Evolutionary conservation across 2,329 filamentous ascomycete species (phyloP).

Genomic region (Fusarium temperatum): DNA sequence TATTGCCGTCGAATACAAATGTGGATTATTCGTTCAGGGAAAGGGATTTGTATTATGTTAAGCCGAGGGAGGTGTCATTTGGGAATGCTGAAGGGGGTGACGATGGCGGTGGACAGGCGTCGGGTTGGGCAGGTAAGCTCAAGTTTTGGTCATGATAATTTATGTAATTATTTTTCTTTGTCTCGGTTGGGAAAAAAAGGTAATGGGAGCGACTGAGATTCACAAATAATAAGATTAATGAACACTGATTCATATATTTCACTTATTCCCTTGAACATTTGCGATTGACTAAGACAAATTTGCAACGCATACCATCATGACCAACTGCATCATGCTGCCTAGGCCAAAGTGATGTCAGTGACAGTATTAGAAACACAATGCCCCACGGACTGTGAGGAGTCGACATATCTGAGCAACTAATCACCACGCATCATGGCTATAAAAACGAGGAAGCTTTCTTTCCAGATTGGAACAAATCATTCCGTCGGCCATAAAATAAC

Average conservation of each 20-base stretch:
- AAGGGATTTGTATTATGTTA: constrained; percentile 47
- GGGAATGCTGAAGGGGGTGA: not conserved
- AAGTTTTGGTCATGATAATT: constrained; percentile 18
- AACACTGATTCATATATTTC: not conserved
- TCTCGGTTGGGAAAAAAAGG: not conserved
- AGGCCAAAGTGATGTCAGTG: fast-evolving
- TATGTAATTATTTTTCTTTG: not conserved
- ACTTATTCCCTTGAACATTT: not conserved
- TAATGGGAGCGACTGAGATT: not conserved
- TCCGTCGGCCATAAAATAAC: fast-evolving
- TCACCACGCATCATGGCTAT: not conserved
- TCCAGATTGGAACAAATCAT: fast-evolving
- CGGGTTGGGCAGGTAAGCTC: not conserved
- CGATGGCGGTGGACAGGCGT: not conserved
- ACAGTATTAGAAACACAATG: fast-evolving
- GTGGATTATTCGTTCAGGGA: constrained; percentile 51
- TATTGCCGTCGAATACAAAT: constrained; percentile 29
- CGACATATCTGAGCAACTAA: not conserved
- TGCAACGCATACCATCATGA: fast-evolving
- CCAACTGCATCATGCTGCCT: fast-evolving
- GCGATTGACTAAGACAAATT: fast-evolving
- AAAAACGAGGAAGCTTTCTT: fast-evolving
- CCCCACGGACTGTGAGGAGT: no score
- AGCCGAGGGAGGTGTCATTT: constrained; percentile 31
- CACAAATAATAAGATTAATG: not conserved